phyloP scores from a whole-genome alignment of 257 asterid genomes.

The Rauvolfia tetraphylla region DNA sequence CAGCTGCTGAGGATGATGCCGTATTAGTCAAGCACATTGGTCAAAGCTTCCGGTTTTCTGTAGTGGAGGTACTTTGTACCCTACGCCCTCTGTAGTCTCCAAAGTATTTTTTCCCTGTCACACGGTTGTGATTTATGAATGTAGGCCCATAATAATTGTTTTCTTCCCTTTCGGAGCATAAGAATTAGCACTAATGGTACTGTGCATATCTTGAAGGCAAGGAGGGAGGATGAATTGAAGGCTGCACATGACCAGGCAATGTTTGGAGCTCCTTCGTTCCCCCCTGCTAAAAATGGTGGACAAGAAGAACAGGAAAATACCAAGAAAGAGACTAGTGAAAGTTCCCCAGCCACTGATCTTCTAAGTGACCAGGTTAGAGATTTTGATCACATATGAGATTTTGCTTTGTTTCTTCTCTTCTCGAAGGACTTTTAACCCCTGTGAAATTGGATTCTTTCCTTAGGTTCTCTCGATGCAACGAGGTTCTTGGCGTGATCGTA shows the following conservation, averaged over 20 bases:
- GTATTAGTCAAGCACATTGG: slow-evolving; percentile 72
- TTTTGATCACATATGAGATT: slow-evolving; percentile 4
- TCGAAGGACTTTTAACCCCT: background rate
- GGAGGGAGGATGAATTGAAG: slow-evolving; percentile 61
- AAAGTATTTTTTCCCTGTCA: background rate
- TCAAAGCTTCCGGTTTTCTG: slow-evolving; percentile 83
- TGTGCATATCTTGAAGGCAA: slow-evolving; percentile 38
- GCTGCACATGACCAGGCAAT: slow-evolving; percentile 83
- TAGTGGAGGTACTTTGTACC: slow-evolving; percentile 49
- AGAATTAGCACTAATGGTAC: background rate
- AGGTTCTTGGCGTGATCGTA: slow-evolving; percentile 87
- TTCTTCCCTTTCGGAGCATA: background rate
- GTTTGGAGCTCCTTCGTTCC: slow-evolving; percentile 65
- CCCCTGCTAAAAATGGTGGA: slow-evolving; percentile 36
- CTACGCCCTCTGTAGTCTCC: background rate
- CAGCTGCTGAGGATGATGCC: slow-evolving; percentile 87
- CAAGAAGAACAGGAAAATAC: slow-evolving; percentile 27
- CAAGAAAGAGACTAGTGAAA: slow-evolving; percentile 25
- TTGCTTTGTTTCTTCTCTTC: background rate
- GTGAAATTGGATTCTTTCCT: slow-evolving; percentile 9
- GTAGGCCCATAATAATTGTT: background rate
- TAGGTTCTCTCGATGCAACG: slow-evolving; percentile 57
- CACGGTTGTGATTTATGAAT: slow-evolving; percentile 1
- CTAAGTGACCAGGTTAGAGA: slow-evolving; percentile 68
- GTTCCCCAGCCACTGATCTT: slow-evolving; percentile 37